Evolutionary conservation across 2,329 filamentous ascomycete genomes (phyloP).

Genomic region (Fusarium circinatum): DNA sequence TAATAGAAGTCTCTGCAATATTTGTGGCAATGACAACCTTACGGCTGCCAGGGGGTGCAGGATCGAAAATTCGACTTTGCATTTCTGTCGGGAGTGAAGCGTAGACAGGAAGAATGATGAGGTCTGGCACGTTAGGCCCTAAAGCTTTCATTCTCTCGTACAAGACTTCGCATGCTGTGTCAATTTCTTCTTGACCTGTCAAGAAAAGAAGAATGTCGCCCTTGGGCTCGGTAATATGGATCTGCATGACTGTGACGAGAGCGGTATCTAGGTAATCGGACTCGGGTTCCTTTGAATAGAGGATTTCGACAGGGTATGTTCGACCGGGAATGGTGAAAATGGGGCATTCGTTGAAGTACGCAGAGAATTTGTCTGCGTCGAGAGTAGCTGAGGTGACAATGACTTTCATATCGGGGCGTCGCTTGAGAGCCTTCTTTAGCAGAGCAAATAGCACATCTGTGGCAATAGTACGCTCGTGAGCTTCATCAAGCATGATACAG

Average conservation of each 20-base stretch:
- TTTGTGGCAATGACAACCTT: slow-evolving; percentile 99
- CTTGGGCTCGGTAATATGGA: slow-evolving; percentile 89
- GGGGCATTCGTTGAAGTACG: slow-evolving; percentile 94
- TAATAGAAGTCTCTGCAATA: slow-evolving; percentile 97
- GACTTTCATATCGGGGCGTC: slow-evolving; percentile 87
- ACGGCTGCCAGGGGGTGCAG: slow-evolving; percentile 82
- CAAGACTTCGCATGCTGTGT: slow-evolving; percentile 91
- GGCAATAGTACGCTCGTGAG: slow-evolving; percentile 95
- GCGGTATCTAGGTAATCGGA: slow-evolving; percentile 95
- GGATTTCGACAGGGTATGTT: slow-evolving; percentile 94
- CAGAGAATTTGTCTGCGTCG: slow-evolving; percentile 96
- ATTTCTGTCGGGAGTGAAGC: slow-evolving; percentile 92
- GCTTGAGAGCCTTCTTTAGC: slow-evolving; percentile 90
- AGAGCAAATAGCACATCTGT: slow-evolving; percentile 96
- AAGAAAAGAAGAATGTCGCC: slow-evolving; percentile 98
- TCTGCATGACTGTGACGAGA: slow-evolving; percentile 97
- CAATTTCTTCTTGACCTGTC: slow-evolving; percentile 97
- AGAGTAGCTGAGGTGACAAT: slow-evolving; percentile 97
- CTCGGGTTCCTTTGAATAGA: slow-evolving; percentile 95
- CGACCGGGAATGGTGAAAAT: slow-evolving; percentile 97
- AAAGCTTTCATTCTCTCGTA: slow-evolving; percentile 97
- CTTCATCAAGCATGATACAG: slow-evolving; percentile 97
- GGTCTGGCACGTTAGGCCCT: slow-evolving; percentile 87
- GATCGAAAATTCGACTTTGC: slow-evolving; percentile 94
- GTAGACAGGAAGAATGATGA: slow-evolving; percentile 96